Evolutionary conservation across 352 stramenopile species (phyloP), one percentile per base, ranked within the genome.

Genomic region (Globisporangium okanoganense): DNA sequence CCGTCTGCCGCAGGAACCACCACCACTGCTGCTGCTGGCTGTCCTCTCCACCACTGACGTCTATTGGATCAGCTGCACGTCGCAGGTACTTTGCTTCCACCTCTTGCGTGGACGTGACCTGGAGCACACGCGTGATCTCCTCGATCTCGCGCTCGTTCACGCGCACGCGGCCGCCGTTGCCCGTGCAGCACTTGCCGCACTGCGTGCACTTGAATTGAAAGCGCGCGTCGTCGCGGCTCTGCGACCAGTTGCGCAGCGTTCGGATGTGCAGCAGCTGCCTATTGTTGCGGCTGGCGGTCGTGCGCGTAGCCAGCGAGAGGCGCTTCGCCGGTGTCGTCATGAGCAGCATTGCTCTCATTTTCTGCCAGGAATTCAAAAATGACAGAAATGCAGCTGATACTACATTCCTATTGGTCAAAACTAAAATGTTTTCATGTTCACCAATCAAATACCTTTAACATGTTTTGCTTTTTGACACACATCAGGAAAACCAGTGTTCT

Each of bases 161-260:
- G 43, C 77, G 78, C 54, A 90, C 84, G 27, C 70, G 75, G 27
- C 84, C 84, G 43, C 82, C 80, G 53, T 59, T 75, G 2, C 84
- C 84, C 4, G 82, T 92, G 62, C 84, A 94, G 64, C 84, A 94
- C 61, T 89, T 88, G 70, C 80, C 84, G 58, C 84, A 94, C 9
- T 72, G 70, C 29, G 80, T 92, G 66, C 84, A 94, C 27, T 72
- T 75, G 66, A 94, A 94, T 14, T 69, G 66, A 38, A 92, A 75
- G 44, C 51, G 55, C 16, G 77, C 77, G 20, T 80, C 74, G 10
- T 72, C 56, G 0, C 78, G 56, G 31, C 38, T 57, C 7, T 24
- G 20, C 1, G 64, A 67, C 77, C 75, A 82, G 52, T 56, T 78
- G 62, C 73, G 75, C 52, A 87, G 44, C 14, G 20, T 4, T 0